Base-by-base conservation (phyloP, 140 eudicot genomes). In the Flaveria floridana region DNA sequence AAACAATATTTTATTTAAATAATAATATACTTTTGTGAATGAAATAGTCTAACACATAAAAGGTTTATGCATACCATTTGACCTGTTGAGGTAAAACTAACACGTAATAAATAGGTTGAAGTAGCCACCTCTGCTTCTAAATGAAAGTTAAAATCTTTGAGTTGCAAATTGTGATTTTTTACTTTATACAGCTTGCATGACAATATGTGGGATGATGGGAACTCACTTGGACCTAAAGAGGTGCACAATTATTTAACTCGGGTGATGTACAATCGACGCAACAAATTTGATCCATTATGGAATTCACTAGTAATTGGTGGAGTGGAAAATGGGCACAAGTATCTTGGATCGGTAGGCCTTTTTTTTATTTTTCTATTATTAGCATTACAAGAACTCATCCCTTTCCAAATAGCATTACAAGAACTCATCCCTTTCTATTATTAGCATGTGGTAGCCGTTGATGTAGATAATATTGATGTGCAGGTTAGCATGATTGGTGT, bases 201-300 rank as follows among this genome's bases (percentile, higher is more conserved):
- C 76, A 88, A 88, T 70, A 93, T 93, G 97, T 93, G 98, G 96
- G 98, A 90, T 82, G 97, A 93, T 82, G 96, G 97, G 21, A 93
- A 93, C 78, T 89, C 98, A 50, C 73, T 90, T 73, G 98, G 98
- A 4, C 98, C 98, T 26, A 94, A 88, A 79, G 97, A 94, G 86
- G 95, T 94, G 68, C 97, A 88, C 86, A 94, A 87, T 83, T 94
- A 90, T 76, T 77, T 94, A n/a, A 88, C 91, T 14, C 87, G 97
- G 20, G 83, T 94, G 79, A 90, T 94, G 99, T 94, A 94, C 84
- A 94, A 88, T 65, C 90, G 97, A 13, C 96, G 95, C 37, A 94
- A 94, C 90, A 94, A 94, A 83, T 94, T 94, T 83, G 86, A 94
- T 78, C 99, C 99, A 3, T 78, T 94, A 44, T 90, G 99, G 99